phyloP scores from a whole-genome alignment of 2,329 filamentous ascomycete genomes.

The Helotiales sp. region DNA sequence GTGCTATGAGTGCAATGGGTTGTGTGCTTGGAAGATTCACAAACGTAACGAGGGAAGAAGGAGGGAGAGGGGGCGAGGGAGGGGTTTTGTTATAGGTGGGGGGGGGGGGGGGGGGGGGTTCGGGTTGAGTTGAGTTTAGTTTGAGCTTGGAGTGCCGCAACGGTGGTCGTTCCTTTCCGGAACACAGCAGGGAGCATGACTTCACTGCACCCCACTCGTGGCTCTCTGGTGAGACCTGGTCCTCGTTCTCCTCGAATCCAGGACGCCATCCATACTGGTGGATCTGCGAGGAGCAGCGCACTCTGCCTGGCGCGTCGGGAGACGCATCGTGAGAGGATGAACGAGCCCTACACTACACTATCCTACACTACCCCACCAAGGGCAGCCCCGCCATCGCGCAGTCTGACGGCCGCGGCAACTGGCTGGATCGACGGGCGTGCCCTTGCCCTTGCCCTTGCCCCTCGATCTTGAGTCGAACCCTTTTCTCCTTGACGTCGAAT shows the following conservation, averaged over 20 bases:
- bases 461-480: too few species aligned
- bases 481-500: neutral
- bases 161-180: too few species aligned
- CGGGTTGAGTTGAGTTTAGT: too few species aligned
- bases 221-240: neutral
- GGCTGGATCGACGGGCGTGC: neutral
- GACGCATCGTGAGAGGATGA: too few species aligned
- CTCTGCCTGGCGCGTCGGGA: too few species aligned
- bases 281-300: too few species aligned
- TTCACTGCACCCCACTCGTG: neutral
- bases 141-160: too few species aligned
- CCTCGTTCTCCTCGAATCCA: neutral
- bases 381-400: neutral
- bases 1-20: neutral
- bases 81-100: conserved; percentile 1
- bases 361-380: too few species aligned
- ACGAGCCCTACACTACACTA: too few species aligned
- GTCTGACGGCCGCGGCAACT: neutral
- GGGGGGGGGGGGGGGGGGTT: neutral
- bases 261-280: neutral
- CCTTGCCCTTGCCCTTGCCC: too few species aligned
- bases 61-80: neutral
- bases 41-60: neutral
- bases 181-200: neutral
- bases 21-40: neutral